Evolutionary conservation across 257 asterid species (phyloP).

Genomic region (Capsicum rhomboideum): DNA sequence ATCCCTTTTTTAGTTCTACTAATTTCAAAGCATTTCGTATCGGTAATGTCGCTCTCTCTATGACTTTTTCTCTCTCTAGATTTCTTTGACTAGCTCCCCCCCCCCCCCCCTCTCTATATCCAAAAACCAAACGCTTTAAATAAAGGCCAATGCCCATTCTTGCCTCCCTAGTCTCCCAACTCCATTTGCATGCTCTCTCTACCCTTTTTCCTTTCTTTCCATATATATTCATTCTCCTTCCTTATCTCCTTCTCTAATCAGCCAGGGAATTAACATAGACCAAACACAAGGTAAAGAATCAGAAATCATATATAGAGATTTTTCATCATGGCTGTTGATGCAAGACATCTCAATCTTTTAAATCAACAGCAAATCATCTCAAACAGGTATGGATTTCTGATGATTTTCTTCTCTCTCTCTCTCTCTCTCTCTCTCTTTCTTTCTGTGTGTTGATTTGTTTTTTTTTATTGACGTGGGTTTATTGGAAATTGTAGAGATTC

Average conservation of each 20-base stretch:
- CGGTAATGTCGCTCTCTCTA: not conserved
- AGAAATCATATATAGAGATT: not conserved
- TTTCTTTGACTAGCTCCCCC: slow-evolving; percentile 27
- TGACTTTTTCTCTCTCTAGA: slow-evolving; percentile 4
- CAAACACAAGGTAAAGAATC: not conserved
- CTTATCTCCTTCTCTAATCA: not conserved
- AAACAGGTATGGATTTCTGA: not conserved
- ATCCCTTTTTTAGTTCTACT: not conserved
- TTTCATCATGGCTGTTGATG: slow-evolving; percentile 68
- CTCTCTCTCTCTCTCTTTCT: no score
- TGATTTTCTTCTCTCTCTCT: not conserved
- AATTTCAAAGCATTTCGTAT: not conserved
- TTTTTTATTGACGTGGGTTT: not conserved
- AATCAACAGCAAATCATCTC: not conserved
- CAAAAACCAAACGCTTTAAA: slow-evolving; percentile 30
- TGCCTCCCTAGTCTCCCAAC: slow-evolving; percentile 21
- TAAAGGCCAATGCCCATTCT: slow-evolving; percentile 24
- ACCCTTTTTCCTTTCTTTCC: not conserved
- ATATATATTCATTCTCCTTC: no score
- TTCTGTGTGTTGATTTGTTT: not conserved
- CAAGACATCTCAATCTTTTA: slow-evolving; percentile 41
- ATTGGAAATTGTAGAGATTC: not conserved
- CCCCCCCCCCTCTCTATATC: not conserved
- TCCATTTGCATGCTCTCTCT: slow-evolving; percentile 5
- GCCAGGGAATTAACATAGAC: not conserved